phyloP scores from a whole-genome alignment of 768 basidiomycete genomes.

The Boletus vinaceobasis region DNA sequence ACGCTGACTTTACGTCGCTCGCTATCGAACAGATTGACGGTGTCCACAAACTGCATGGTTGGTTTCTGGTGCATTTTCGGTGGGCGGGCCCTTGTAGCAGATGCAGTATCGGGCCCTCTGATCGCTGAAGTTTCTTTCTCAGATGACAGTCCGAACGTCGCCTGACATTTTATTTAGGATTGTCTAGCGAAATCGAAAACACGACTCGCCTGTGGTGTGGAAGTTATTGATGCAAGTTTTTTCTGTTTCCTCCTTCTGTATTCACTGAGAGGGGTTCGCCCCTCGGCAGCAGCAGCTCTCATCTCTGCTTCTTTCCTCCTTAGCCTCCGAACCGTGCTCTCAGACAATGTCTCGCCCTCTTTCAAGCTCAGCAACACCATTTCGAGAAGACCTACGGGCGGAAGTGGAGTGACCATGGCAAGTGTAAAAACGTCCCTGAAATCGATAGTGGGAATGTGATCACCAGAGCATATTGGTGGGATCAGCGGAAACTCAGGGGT shows the following conservation, averaged over 20 bases:
- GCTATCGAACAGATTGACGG: neutral
- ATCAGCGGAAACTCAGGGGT: conserved; percentile 16
- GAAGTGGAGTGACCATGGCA: conserved; percentile 22
- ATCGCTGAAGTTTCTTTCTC: neutral
- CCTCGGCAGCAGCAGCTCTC: conserved; percentile 19
- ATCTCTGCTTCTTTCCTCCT: conserved; percentile 23
- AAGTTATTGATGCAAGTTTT: conserved; percentile 5
- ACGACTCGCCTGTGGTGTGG: conserved; percentile 9
- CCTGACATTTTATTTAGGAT: conserved; percentile 1
- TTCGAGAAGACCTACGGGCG: conserved; percentile 19
- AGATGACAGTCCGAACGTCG: neutral
- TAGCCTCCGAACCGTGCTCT: conserved; percentile 24
- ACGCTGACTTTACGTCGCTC: conserved; percentile 2
- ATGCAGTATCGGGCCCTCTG: neutral
- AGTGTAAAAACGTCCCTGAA: conserved; percentile 8
- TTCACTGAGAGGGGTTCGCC: conserved; percentile 22
- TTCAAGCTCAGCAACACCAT: conserved; percentile 19
- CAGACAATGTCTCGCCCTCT: conserved; percentile 22
- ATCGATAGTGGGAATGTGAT: neutral
- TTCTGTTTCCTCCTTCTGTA: conserved; percentile 20
- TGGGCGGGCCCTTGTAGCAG: neutral
- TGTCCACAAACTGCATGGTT: neutral
- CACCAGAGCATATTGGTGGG: conserved; percentile 15
- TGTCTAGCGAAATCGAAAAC: neutral
- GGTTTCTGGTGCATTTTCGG: neutral